Evolutionary conservation across 176 grass and related monocot species (phyloP).

Genomic region (Urochloa ruziziensis): DNA sequence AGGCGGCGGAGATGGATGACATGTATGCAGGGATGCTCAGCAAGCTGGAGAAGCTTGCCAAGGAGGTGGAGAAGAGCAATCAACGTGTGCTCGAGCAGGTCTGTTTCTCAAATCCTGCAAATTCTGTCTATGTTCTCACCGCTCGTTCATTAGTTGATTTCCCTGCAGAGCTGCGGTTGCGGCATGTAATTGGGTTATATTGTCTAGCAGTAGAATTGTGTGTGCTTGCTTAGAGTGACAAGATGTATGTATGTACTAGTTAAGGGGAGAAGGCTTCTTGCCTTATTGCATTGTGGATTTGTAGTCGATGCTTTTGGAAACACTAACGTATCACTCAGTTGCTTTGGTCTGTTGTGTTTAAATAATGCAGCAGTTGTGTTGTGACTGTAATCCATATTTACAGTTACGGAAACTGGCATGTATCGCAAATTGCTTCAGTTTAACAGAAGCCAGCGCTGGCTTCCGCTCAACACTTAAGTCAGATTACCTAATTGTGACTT

Average conservation of each 20-base stretch:
- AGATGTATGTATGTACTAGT: no score
- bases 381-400: neutral
- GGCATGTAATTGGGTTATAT: neutral
- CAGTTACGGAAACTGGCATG: neutral
- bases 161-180: neutral
- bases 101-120: neutral
- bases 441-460: neutral
- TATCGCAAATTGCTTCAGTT: neutral
- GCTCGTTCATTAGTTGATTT: neutral
- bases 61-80: slow-evolving; percentile 61
- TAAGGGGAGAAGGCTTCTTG: neutral
- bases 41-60: slow-evolving; percentile 62
- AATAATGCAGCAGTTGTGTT: neutral
- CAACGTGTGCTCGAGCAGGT: slow-evolving; percentile 58
- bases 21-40: slow-evolving; percentile 62
- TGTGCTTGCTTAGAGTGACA: neutral
- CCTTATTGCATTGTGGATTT: neutral
- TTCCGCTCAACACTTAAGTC: neutral
- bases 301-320: neutral
- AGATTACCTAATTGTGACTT: no score
- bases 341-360: no score
- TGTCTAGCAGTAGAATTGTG: neutral
- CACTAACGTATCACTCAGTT: neutral
- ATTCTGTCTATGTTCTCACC: neutral
- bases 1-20: slow-evolving; percentile 37